Conservation (phyloP, 2,329 filamentous ascomycete genomes). For the Laburnicola sp. region DNA sequence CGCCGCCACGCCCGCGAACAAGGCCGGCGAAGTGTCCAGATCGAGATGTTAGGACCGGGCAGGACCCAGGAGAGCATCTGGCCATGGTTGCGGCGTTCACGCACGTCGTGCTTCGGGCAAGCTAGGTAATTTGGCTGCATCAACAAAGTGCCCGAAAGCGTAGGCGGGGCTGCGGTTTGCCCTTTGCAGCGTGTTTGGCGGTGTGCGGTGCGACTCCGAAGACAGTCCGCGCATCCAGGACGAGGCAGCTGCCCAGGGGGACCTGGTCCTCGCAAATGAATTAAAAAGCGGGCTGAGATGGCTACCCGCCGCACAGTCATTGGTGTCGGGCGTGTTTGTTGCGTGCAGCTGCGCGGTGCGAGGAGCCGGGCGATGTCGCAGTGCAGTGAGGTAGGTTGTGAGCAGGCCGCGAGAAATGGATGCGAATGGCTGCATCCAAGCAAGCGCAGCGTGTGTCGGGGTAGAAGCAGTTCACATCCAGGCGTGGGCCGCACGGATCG, state of each 20-base stretch:
- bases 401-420: not conserved
- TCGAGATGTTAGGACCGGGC: too few relatives aligned
- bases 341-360: conserved; percentile 15
- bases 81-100: conserved; percentile 13
- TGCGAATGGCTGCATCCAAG: not conserved
- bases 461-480: conserved; percentile 10
- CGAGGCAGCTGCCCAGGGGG: conserved; percentile 18
- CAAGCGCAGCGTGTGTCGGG: conserved; percentile 6
- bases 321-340: conserved; percentile 20
- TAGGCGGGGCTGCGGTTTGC: conserved; percentile 23
- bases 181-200: conserved; percentile 21
- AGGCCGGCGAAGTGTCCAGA: conserved; percentile 25
- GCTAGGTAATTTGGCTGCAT: conserved; percentile 4
- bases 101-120: conserved; percentile 4
- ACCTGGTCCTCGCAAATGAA: conserved; percentile 38
- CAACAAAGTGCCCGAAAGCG: conserved; percentile 9
- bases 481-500: conserved; percentile 16
- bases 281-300: conserved; percentile 24
- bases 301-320: conserved; percentile 18
- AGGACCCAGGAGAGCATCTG: not conserved
- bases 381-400: not conserved
- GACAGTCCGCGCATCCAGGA: conserved; percentile 13
- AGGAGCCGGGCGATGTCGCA: not conserved
- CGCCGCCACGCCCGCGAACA: conserved; percentile 22
- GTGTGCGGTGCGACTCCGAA: conserved; percentile 16